A percentile compares a stretch with the other conserved stretches of the same genome.
These are phyloP conservation scores for Dendryphion nanum DNA, from an alignment of 2,329 filamentous ascomycete species.

Conservation along the genomic window DNA sequence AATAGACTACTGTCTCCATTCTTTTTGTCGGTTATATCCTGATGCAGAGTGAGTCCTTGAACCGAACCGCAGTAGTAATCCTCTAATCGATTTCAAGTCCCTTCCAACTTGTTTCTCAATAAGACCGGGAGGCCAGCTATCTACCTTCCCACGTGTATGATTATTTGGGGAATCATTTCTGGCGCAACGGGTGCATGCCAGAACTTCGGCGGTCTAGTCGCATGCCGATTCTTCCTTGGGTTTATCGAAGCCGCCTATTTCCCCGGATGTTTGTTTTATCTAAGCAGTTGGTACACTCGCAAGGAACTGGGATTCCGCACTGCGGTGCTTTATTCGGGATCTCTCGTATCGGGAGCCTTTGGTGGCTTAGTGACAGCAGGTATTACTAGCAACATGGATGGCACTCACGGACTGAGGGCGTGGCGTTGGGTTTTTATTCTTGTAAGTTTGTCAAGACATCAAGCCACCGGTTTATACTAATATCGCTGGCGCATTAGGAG, in stretches of 20 bases:
- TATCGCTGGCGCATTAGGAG: too few species aligned
- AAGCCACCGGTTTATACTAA: too few species aligned
- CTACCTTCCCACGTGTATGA: constrained; percentile 43
- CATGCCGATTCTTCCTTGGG: constrained; percentile 53
- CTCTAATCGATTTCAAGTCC: constrained; percentile 24
- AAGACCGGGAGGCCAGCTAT: constrained; percentile 39
- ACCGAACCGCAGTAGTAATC: constrained; percentile 7
- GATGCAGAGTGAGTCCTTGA: constrained; percentile 34
- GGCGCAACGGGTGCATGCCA: constrained; percentile 41
- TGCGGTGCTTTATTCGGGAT: constrained; percentile 66
- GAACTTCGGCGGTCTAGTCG: constrained; percentile 47
- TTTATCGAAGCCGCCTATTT: constrained; percentile 54
- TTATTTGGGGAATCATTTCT: constrained; percentile 44
- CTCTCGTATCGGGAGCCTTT: constrained; percentile 69
- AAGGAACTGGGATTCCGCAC: constrained; percentile 66
- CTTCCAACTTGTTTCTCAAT: constrained; percentile 48
- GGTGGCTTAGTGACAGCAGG: constrained; percentile 61
- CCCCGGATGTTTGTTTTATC: constrained; percentile 62
- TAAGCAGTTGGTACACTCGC: constrained; percentile 67
- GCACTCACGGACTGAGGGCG: constrained; percentile 54
- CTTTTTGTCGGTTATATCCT: constrained; percentile 59
- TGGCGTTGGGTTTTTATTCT: constrained; percentile 70
- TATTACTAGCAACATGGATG: constrained; percentile 65
- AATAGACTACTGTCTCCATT: constrained; percentile 46
- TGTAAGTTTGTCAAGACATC: too few species aligned